Conservation (phyloP, 352 stramenopile species). For the Globisporangium sylvaticum region DNA sequence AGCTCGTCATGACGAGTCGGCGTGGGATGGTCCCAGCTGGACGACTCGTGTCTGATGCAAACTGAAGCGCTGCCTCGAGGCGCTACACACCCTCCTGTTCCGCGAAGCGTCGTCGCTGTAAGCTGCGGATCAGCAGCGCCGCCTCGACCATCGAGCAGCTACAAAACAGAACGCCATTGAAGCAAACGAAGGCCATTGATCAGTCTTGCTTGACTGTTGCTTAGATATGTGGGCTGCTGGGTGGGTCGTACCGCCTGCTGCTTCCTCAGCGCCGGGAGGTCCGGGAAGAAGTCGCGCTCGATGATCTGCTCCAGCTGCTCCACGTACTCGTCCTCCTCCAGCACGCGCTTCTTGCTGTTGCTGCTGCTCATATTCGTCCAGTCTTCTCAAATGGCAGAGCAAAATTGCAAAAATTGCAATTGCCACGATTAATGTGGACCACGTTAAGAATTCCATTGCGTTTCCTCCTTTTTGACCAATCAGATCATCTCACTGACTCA, state of each 20-base stretch:
- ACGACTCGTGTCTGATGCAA: slow-evolving; percentile 18
- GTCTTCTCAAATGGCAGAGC: background rate
- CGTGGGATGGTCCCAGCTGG: slow-evolving; percentile 64
- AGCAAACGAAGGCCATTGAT: background rate
- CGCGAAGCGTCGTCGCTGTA: slow-evolving; percentile 23
- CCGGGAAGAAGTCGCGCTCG: slow-evolving; percentile 86
- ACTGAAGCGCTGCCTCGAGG: slow-evolving; percentile 12
- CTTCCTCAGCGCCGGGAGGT: slow-evolving; percentile 51
- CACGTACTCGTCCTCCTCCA: slow-evolving; percentile 83
- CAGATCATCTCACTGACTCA: too few relatives aligned
- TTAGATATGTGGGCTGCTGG: background rate
- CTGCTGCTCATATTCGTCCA: slow-evolving; percentile 12
- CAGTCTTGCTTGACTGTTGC: background rate
- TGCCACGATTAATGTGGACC: too few relatives aligned
- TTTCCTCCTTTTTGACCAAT: too few relatives aligned
- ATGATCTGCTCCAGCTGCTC: slow-evolving; percentile 73
- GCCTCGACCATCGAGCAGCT: slow-evolving; percentile 26
- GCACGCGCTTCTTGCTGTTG: slow-evolving; percentile 48
- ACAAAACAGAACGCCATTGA: background rate
- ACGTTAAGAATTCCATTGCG: too few relatives aligned
- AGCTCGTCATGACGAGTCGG: slow-evolving; percentile 18
- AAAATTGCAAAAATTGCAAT: background rate
- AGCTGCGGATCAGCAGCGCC: slow-evolving; percentile 9
- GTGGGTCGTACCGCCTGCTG: slow-evolving; percentile 36
- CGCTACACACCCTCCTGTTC: slow-evolving; percentile 7